These are phyloP conservation scores for Termitomyces heimii DNA, from an alignment of 768 basidiomycete species.

Conservation along the genomic window DNA sequence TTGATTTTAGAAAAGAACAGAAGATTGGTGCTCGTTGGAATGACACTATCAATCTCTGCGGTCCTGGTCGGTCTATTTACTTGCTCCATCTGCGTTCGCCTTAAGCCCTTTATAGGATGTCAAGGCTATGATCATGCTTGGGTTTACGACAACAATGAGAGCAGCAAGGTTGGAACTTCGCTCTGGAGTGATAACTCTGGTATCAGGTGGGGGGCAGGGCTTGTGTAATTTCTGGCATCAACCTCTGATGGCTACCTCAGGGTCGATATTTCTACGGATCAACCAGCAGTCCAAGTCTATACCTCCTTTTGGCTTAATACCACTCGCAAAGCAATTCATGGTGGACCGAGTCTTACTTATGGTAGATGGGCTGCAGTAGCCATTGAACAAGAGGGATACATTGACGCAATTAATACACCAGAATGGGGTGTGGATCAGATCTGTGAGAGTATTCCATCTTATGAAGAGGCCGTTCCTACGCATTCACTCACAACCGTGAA, in stretches of 20 bases:
- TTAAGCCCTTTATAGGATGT: conserved; percentile 25
- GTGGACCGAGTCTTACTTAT: conserved; percentile 38
- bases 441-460: conserved; percentile 26
- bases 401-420: conserved; percentile 52
- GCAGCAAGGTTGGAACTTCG: conserved; percentile 23
- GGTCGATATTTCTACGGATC: conserved; percentile 43
- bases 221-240: not conserved
- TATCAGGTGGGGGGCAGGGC: conserved; percentile 28
- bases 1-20: conserved; percentile 34
- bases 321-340: conserved; percentile 41
- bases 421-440: conserved; percentile 51
- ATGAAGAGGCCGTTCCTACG: not conserved
- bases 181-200: conserved; percentile 46
- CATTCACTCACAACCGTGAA: not conserved
- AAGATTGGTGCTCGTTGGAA: conserved; percentile 29
- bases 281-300: conserved; percentile 47
- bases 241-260: conserved; percentile 19
- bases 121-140: conserved; percentile 45
- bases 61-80: conserved; percentile 15
- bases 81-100: not conserved
- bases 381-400: conserved; percentile 47
- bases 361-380: conserved; percentile 38
- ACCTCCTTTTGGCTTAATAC: conserved; percentile 39
- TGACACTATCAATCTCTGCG: conserved; percentile 23
- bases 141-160: conserved; percentile 37